A percentile compares a stretch with the other conserved stretches of the same genome.
Conservation (phyloP, 441 rosid genomes). For the Eruca vesicaria region DNA sequence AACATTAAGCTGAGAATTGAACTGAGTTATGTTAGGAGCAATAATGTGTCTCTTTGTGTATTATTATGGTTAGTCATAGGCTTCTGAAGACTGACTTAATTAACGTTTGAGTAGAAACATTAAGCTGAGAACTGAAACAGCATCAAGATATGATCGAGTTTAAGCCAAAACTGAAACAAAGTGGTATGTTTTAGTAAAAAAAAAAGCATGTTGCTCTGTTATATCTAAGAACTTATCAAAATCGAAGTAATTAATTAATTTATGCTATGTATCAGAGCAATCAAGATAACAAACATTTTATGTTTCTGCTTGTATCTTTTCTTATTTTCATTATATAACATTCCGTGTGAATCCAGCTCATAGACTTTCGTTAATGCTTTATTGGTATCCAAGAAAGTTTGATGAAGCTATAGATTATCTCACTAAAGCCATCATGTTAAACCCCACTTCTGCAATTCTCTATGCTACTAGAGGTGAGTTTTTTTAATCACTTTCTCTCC, state of each 20-base stretch:
- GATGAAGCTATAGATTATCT: constrained; percentile 46
- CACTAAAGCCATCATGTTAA: constrained; percentile 53
- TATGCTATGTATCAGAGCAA: no score
- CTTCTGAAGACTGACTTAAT: not conserved
- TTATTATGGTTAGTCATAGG: constrained; percentile 5
- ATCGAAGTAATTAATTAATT: no score
- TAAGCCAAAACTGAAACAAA: not conserved
- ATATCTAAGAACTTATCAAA: not conserved
- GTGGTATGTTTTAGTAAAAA: not conserved
- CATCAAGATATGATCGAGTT: not conserved
- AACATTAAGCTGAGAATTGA: constrained; percentile 8
- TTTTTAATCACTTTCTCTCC: not conserved
- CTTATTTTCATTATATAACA: no score
- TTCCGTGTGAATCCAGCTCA: no score
- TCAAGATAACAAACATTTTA: no score
- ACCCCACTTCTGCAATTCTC: constrained; percentile 57
- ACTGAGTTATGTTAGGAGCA: not conserved
- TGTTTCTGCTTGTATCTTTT: no score
- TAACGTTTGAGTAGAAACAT: constrained; percentile 2
- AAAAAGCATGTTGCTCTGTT: not conserved
- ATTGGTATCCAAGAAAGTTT: constrained; percentile 42
- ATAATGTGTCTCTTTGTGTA: not conserved
- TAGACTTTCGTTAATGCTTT: constrained; percentile 4
- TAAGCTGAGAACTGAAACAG: constrained; percentile 12
- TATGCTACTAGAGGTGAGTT: constrained; percentile 60